Evolutionary conservation across 1,139 yeast species (phyloP), one percentile per base, ranked within the genome.

Genomic region (Debaryomyces sp.): DNA sequence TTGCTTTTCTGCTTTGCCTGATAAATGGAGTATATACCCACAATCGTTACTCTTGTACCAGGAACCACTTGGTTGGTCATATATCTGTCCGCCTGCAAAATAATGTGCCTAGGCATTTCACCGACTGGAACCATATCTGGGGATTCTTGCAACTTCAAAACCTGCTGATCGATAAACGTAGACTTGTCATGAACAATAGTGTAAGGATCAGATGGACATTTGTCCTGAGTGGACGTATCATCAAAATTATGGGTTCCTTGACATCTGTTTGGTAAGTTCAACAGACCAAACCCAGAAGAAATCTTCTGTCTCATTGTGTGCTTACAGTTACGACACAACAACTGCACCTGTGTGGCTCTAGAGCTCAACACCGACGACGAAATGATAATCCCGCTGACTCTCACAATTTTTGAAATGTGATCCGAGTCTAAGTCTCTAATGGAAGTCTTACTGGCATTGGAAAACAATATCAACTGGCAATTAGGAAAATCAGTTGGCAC

Each of bases 41-140:
- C 84, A 41, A 92, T 80, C 5, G 96, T 90, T 55, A 96, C 96
- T 57, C 98, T 78, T 0, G 96, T 89, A 41, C 99, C 99, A 0
- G 99, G 99, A 30, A 92, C 89, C 27, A 94, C 94, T 55, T 82
- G 84, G 70, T 94, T 94, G 23, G 97, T 87, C 66, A 94, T 75
- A 57, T 89, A 89, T 55, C 99, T 80, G 64, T 95, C 99, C 18
- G 92, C 89, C 44, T 95, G 89, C 57, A 95, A 76, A 52, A 90
- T 68, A 45, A 95, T 87, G 61, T 94, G 96, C 58, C 99, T 83
- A 12, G 99, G 99, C 92, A 94, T 87, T 72, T 94, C 99, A 54
- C 99, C 99, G 18, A 94, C 96, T 2, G 99, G 99, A 1, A 94
- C 98, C 87, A 89, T 88, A 66, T 94, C 99, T 12, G 99, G 98